Conservation (phyloP, 2,329 filamentous ascomycete genomes). For the Aquanectria penicillioides region DNA sequence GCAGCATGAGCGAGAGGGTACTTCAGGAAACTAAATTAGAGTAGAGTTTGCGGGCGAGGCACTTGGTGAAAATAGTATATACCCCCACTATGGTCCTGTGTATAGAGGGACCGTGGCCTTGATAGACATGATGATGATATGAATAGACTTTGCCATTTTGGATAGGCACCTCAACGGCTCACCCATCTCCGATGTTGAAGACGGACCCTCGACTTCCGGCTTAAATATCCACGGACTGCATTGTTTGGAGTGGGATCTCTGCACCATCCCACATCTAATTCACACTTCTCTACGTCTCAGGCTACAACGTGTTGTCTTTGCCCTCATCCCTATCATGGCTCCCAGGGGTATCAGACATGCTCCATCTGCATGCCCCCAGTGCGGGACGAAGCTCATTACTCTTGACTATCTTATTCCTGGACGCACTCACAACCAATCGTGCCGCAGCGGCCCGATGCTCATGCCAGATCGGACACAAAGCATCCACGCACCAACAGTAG, state of each 20-base stretch:
- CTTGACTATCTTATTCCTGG: neutral
- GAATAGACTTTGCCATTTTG: slow-evolving; percentile 27
- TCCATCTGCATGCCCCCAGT: neutral
- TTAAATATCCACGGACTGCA: no score
- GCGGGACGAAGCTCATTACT: neutral
- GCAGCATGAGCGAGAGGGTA: slow-evolving; percentile 71
- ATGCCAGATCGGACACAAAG: neutral
- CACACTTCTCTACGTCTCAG: no score
- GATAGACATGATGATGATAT: slow-evolving; percentile 35
- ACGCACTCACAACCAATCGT: neutral
- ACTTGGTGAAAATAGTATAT: slow-evolving; percentile 28
- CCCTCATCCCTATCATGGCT: neutral
- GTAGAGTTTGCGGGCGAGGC: neutral
- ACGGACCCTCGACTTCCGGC: no score
- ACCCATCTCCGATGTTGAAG: neutral
- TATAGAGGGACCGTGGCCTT: slow-evolving; percentile 13
- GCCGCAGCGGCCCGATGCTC: neutral
- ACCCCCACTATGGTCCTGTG: slow-evolving; percentile 26
- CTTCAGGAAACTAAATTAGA: slow-evolving; percentile 49
- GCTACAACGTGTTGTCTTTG: no score
- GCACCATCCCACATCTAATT: no score
- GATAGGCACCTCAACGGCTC: neutral
- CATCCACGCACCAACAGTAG: neutral
- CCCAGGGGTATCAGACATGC: neutral
- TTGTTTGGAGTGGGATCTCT: no score